Conservation (phyloP, 306 rosid species). For the Pueraria montana region DNA sequence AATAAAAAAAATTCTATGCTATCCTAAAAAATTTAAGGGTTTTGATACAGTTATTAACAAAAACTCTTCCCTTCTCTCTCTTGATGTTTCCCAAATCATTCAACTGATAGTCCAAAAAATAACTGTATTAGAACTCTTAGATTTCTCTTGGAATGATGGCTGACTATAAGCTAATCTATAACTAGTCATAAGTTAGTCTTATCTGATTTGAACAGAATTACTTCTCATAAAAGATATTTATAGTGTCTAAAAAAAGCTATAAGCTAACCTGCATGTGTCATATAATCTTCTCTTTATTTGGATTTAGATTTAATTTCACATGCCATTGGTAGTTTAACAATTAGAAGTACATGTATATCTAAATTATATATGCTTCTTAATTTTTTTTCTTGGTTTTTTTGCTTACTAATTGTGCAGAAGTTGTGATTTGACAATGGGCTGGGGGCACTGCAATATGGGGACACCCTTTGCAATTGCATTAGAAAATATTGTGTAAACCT, state of each 20-base stretch:
- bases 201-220: too few relatives aligned
- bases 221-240: too few relatives aligned
- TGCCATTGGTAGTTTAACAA: neutral
- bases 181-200: too few relatives aligned
- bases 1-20: too few relatives aligned
- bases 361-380: neutral
- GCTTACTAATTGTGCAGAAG: constrained; percentile 37
- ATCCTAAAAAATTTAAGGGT: constrained; percentile 7
- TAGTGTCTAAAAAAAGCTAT: too few relatives aligned
- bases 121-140: neutral
- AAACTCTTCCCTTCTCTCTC: neutral
- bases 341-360: neutral
- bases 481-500: constrained; percentile 34
- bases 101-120: too few relatives aligned
- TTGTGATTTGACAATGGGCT: constrained; percentile 48
- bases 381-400: neutral
- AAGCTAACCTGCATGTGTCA: neutral
- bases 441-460: constrained; percentile 36
- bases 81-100: neutral
- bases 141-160: too few relatives aligned
- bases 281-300: neutral
- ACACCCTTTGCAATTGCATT: constrained; percentile 39
- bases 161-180: too few relatives aligned
- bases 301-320: neutral
- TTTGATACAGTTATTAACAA: too few relatives aligned